Evolutionary conservation across 2,329 filamentous ascomycete genomes (phyloP).

Genomic region (Shiraia bambusicola): DNA sequence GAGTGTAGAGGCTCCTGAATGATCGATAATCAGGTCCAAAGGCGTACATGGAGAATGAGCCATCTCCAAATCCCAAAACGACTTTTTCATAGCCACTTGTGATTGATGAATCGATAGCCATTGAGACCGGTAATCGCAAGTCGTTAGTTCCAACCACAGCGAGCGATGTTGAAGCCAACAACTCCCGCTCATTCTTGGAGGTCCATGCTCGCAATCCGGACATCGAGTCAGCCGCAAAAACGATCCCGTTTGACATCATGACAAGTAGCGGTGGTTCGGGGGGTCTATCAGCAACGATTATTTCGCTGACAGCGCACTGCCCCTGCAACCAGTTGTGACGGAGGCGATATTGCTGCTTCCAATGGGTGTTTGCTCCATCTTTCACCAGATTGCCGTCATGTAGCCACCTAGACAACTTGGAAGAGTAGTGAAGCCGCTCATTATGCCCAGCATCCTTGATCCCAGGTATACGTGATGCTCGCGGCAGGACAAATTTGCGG

Average conservation of each 20-base stretch:
- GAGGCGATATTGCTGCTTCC: conserved; percentile 87
- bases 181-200: conserved; percentile 58
- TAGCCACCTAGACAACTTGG: conserved; percentile 61
- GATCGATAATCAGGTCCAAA: conserved; percentile 51
- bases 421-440: conserved; percentile 53
- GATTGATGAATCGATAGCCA: conserved; percentile 60
- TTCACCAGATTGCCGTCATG: conserved; percentile 60
- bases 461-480: conserved; percentile 73
- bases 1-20: conserved; percentile 58
- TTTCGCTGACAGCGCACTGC: conserved; percentile 75
- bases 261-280: conserved; percentile 67
- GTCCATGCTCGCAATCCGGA: conserved; percentile 79
- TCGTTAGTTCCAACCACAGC: conserved; percentile 8
- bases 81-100: conserved; percentile 33
- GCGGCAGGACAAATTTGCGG: conserved; percentile 78
- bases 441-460: conserved; percentile 50
- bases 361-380: conserved; percentile 61
- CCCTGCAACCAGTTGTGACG: conserved; percentile 90
- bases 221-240: conserved; percentile 71
- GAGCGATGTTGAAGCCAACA: conserved; percentile 56
- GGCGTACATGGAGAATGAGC: conserved; percentile 65
- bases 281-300: conserved; percentile 60
- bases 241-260: conserved; percentile 73
- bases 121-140: conserved; percentile 56
- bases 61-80: conserved; percentile 42